phyloP scores from a whole-genome alignment of 768 basidiomycete species.

The Termitomyces sp. region DNA sequence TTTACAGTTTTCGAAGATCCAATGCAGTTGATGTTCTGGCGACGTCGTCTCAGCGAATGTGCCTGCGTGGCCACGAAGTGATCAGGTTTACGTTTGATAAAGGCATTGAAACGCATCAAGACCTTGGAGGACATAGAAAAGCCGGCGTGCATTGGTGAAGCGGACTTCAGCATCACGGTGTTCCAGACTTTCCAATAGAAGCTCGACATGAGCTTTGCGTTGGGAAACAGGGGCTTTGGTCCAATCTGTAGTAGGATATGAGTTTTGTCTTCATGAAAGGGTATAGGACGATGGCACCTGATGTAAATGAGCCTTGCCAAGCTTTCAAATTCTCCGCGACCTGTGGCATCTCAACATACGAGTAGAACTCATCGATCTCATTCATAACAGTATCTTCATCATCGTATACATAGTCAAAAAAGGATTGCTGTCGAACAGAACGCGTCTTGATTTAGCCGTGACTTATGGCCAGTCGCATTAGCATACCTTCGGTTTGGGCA shows the following conservation, averaged over 20 bases:
- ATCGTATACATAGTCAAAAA: conserved; percentile 90
- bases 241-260: conserved; percentile 52
- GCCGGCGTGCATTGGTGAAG: conserved; percentile 77
- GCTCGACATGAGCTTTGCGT: conserved; percentile 70
- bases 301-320: conserved; percentile 79
- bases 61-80: conserved; percentile 36
- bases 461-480: conserved; percentile 2
- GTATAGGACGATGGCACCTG: conserved; percentile 48
- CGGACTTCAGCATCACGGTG: conserved; percentile 80
- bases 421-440: conserved; percentile 56
- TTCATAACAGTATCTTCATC: conserved; percentile 95
- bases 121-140: conserved; percentile 95
- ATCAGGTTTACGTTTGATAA: conserved; percentile 2
- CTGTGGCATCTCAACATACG: conserved; percentile 92
- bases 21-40: conserved; percentile 91
- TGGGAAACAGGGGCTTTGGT: conserved; percentile 55
- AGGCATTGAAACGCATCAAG: conserved; percentile 8
- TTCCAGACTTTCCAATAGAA: conserved; percentile 83
- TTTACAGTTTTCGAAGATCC: conserved; percentile 93
- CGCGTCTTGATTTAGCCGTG: conserved; percentile 4
- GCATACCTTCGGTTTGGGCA: conserved; percentile 70
- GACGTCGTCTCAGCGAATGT: conserved; percentile 89
- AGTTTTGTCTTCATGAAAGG: neutral
- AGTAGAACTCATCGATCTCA: conserved; percentile 97
- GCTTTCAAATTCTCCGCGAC: conserved; percentile 82